Conservation (phyloP, 345 rosid species). For the Turnera subulata region DNA sequence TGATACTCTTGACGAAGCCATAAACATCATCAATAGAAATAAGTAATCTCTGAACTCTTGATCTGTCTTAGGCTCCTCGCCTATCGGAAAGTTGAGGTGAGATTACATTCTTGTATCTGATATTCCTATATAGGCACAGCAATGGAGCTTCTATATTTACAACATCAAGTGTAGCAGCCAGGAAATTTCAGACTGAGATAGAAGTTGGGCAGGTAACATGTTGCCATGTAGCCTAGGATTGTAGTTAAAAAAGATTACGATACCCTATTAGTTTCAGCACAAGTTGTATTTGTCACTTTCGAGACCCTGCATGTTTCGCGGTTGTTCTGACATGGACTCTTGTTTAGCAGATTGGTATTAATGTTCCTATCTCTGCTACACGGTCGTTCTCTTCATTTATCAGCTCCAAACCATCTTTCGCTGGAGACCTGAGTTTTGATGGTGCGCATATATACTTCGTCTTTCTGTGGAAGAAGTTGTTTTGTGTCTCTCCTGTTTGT, state of each 20-base stretch:
- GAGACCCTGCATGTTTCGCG: no score
- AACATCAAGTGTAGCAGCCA: slow-evolving; percentile 18
- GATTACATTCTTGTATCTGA: neutral
- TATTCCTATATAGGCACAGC: slow-evolving; percentile 8
- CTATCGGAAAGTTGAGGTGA: neutral
- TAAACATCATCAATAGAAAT: slow-evolving; percentile 46
- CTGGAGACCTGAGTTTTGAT: slow-evolving; percentile 46
- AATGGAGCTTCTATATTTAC: slow-evolving; percentile 27
- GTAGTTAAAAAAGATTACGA: neutral
- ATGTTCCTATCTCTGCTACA: slow-evolving; percentile 44
- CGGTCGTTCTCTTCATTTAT: slow-evolving; percentile 39
- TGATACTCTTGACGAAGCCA: slow-evolving; percentile 51
- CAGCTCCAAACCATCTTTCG: slow-evolving; percentile 42
- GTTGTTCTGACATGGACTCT: slow-evolving; percentile 6
- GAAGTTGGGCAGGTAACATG: slow-evolving; percentile 26
- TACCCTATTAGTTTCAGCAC: no score
- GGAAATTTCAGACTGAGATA: slow-evolving; percentile 25
- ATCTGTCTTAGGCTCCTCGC: neutral
- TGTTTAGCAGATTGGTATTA: slow-evolving; percentile 51
- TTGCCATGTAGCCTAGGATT: no score
- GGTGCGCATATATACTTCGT: slow-evolving; percentile 24
- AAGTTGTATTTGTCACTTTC: no score
- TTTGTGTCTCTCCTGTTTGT: neutral
- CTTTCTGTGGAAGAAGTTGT: neutral
- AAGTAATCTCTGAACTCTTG: slow-evolving; percentile 29